A percentile compares a stretch with the other conserved stretches of the same genome.
Conservation (phyloP, 192 early-diverging fungal species). For the Mortierella alpina region DNA sequence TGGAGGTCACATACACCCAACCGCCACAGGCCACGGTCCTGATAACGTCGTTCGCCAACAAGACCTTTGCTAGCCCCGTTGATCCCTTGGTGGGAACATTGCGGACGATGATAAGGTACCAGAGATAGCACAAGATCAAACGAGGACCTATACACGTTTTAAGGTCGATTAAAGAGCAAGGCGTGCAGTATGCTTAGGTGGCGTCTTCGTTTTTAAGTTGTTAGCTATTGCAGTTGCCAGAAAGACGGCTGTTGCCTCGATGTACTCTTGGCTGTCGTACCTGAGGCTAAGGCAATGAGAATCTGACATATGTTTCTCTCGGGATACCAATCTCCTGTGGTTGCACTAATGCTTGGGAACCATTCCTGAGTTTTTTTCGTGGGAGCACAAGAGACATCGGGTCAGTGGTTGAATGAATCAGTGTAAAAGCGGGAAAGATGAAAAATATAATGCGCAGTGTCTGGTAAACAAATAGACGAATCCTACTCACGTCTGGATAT, state of each 20-base stretch:
- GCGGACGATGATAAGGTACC: conserved; percentile 42
- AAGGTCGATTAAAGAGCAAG: too few relatives aligned
- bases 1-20: conserved; percentile 86
- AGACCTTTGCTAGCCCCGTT: conserved; percentile 53
- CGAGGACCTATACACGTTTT: conserved; percentile 52
- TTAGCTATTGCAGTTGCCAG: too few relatives aligned
- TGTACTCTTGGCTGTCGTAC: conserved; percentile 18
- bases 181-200: too few relatives aligned
- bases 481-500: conserved; percentile 70
- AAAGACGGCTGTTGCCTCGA: too few relatives aligned
- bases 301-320: conserved; percentile 82
- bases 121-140: conserved; percentile 61
- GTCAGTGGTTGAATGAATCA: background rate
- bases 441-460: background rate
- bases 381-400: too few relatives aligned
- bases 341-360: conserved; percentile 86
- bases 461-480: background rate
- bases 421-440: too few relatives aligned
- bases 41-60: conserved; percentile 56
- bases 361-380: conserved; percentile 61
- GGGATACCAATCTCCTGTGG: conserved; percentile 85
- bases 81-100: conserved; percentile 52
- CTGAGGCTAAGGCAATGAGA: conserved; percentile 77
- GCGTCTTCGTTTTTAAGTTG: too few relatives aligned
- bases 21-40: conserved; percentile 86